phyloP scores from a whole-genome alignment of 2,329 filamentous ascomycete genomes.

The Ceratocystis papillata region DNA sequence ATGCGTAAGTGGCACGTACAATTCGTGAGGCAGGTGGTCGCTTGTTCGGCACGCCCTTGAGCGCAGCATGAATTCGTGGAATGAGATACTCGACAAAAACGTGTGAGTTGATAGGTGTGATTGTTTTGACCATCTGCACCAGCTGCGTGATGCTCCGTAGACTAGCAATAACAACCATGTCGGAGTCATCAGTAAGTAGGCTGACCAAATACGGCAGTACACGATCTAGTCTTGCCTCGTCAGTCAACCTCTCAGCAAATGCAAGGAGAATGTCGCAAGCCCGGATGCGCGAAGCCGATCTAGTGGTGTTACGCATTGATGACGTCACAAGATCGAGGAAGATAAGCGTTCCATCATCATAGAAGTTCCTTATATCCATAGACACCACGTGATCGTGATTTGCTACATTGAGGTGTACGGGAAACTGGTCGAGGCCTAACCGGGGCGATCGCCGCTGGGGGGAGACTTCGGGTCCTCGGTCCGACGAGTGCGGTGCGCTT shows the following conservation, averaged over 20 bases:
- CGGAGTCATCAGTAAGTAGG: conserved; percentile 68
- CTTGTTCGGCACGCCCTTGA: conserved; percentile 33
- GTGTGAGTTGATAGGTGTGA: conserved; percentile 65
- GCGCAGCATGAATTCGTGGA: conserved; percentile 48
- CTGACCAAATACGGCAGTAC: conserved; percentile 83
- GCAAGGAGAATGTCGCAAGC: conserved; percentile 86
- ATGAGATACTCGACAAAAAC: conserved; percentile 59
- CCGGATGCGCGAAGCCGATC: conserved; percentile 73
- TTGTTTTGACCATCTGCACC: conserved; percentile 73
- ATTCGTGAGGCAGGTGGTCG: conserved; percentile 48
- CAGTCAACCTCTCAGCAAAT: conserved; percentile 80
- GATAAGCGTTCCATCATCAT: conserved; percentile 83
- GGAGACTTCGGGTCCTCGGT: background rate
- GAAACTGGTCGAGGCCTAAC: conserved; percentile 55
- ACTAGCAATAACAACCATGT: conserved; percentile 75
- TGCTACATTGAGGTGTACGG: conserved; percentile 74
- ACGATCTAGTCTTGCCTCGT: conserved; percentile 90
- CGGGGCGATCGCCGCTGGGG: conserved; percentile 29
- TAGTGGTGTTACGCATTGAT: conserved; percentile 77
- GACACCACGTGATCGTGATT: conserved; percentile 65
- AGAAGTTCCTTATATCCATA: conserved; percentile 24
- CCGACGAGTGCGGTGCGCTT: conserved; percentile 30
- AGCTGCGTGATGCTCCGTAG: conserved; percentile 81
- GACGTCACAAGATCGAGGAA: conserved; percentile 84
- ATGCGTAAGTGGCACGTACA: conserved; percentile 83